phyloP scores from a whole-genome alignment of 2,329 filamentous ascomycete genomes.

The Pseudocercospora musae region DNA sequence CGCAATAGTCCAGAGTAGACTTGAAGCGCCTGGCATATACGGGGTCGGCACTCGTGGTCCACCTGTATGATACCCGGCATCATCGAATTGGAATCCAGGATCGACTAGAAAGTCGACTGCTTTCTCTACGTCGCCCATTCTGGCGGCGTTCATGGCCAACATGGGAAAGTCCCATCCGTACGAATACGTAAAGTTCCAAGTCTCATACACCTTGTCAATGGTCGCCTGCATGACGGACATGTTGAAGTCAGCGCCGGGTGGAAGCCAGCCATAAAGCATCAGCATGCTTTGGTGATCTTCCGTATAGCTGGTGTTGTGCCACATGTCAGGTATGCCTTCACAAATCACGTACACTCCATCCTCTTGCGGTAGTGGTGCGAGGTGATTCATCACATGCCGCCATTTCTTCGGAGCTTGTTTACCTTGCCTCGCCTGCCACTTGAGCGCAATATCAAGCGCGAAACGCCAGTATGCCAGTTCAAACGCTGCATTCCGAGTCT shows the following conservation, averaged over 20 bases:
- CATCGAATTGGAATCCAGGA: background rate
- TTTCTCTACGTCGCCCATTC: conserved; percentile 17
- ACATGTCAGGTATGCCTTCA: background rate
- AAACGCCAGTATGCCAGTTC: background rate
- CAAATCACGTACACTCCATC: background rate
- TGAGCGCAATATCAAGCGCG: background rate
- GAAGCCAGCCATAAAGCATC: background rate
- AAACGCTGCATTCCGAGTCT: background rate
- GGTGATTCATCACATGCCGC: background rate
- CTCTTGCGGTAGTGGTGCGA: background rate
- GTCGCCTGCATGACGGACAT: background rate
- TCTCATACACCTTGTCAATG: conserved; percentile 3
- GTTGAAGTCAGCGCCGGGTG: background rate
- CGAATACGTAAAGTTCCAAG: conserved; percentile 37
- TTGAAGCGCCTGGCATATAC: background rate
- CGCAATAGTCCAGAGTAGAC: background rate
- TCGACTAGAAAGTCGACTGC: background rate
- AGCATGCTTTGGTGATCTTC: conserved; percentile 1
- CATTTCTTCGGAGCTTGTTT: background rate
- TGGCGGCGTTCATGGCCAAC: conserved; percentile 36
- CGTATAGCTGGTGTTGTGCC: background rate
- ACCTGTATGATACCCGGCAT: background rate
- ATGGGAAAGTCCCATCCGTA: conserved; percentile 28
- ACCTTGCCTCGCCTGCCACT: background rate
- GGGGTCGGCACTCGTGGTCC: background rate